Base-by-base conservation (phyloP, 768 basidiomycete genomes). In the Tulasnella sp. region DNA sequence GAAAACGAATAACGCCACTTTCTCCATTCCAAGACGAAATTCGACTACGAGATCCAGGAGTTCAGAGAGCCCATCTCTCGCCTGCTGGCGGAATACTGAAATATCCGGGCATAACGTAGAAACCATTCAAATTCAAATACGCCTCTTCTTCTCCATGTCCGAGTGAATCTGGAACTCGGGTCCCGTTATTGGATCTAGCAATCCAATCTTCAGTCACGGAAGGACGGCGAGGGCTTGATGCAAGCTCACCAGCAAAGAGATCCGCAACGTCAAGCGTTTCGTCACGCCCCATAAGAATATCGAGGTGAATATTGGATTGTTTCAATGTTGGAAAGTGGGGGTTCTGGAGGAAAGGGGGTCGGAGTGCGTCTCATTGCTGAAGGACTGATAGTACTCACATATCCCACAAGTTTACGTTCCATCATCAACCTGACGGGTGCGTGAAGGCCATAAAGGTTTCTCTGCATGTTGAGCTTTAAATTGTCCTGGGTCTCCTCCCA, bases 401-500 rank as follows among this genome's bases (percentile, higher is more conserved):
- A 85, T 44, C 90, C 86, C 12, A 97, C 94, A 58, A 96, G 89
- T 87, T 92, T 93, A 83, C 96, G 91, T 85, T 99, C 98, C 98
- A 99, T 99, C 81, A 98, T 88, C 76, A 91, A 87, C 40, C 97
- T 90, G 85, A 97, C 90, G 1, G 98, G 98, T 27, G 93, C 92
- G 84, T 95, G 95, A 82, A 98, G 85, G 46, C 98, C 98, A 83
- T 92, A 92, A 42, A 92, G 84, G 85, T 95, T 91, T 71, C 97
- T 91, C 84, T 95, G 90, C 86, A 97, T 87, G 73, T 91, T 96
- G 79, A 98, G 88, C 84, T 92, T 92, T 74, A 96, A 84, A 85
- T 93, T 93, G 85, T 95, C 93, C 85, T 98, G 96, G 10, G 97
- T 96, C 81, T 91, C 91, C 76, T 96, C 92, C 98, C 98, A 99